Percentiles rank a stretch among this genome's conserved stretches.
Conservation (phyloP, 345 rosid species). For the Eucalyptus marginata region DNA sequence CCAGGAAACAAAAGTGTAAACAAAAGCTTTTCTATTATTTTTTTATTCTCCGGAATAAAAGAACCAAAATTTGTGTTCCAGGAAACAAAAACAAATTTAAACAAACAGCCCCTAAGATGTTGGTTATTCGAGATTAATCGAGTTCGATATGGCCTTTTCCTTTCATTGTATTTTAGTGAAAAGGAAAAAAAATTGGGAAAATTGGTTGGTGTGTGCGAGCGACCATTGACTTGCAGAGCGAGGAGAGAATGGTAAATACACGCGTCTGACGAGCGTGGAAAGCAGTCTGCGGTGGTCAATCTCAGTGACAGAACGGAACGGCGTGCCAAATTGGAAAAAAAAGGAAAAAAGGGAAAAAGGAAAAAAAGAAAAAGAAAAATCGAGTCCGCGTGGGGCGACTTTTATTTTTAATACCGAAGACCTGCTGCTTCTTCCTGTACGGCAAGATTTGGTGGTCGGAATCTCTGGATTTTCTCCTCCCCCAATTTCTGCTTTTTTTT, state of each 20-base stretch:
- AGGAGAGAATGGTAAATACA: neutral
- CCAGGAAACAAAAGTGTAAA: no score
- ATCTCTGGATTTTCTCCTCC: neutral
- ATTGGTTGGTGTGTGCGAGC: neutral
- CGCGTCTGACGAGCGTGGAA: neutral
- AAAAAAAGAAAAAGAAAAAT: neutral
- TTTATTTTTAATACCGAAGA: neutral
- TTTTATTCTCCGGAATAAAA: no score
- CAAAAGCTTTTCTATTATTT: no score
- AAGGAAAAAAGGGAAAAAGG: rapidly evolving
- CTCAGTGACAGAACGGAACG: neutral
- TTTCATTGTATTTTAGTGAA: no score
- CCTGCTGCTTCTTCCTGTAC: neutral
- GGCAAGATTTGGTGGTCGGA: neutral
- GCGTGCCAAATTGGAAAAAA: neutral
- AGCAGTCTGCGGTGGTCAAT: neutral
- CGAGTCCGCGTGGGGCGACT: neutral
- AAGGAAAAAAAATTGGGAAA: neutral
- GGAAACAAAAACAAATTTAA: no score
- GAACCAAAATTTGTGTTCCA: no score
- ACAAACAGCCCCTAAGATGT: no score
- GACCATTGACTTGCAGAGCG: neutral
- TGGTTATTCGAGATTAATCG: no score
- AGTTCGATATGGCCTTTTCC: no score
- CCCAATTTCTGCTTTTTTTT: neutral